Conservation (phyloP, 75 land plant species). For the Sequoiadendron giganteum region DNA sequence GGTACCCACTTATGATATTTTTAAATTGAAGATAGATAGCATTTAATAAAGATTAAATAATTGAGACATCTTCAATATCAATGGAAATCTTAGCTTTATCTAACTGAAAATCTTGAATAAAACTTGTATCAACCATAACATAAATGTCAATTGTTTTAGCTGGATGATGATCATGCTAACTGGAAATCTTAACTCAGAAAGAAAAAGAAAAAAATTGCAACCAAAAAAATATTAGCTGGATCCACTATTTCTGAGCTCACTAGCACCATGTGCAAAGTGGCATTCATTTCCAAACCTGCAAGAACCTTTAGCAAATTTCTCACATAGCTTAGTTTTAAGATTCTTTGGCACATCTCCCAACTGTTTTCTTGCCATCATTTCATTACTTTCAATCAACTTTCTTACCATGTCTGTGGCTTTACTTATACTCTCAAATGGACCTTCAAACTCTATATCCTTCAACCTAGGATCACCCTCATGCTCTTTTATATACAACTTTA, state of each 20-base stretch:
- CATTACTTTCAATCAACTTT: conserved; percentile 39
- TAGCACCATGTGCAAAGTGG: conserved; percentile 80
- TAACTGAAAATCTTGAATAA: too few species aligned
- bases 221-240: neutral
- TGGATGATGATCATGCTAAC: too few species aligned
- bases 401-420: conserved; percentile 80
- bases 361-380: conserved; percentile 5
- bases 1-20: too few species aligned
- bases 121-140: too few species aligned
- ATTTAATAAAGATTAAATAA: too few species aligned
- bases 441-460: conserved; percentile 87
- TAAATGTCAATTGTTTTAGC: too few species aligned
- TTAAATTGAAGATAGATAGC: too few species aligned
- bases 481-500: conserved; percentile 63
- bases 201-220: too few species aligned
- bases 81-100: too few species aligned
- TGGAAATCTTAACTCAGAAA: too few species aligned
- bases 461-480: conserved; percentile 77
- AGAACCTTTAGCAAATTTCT: conserved; percentile 66
- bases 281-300: conserved; percentile 90
- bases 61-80: too few species aligned
- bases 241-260: conserved; percentile 30
- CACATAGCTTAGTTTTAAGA: conserved; percentile 84
- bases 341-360: conserved; percentile 37
- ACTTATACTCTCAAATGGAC: conserved; percentile 82